Evolutionary conservation across 73 alveolate genomes (phyloP).

Genomic region (Stentor roeselii): DNA sequence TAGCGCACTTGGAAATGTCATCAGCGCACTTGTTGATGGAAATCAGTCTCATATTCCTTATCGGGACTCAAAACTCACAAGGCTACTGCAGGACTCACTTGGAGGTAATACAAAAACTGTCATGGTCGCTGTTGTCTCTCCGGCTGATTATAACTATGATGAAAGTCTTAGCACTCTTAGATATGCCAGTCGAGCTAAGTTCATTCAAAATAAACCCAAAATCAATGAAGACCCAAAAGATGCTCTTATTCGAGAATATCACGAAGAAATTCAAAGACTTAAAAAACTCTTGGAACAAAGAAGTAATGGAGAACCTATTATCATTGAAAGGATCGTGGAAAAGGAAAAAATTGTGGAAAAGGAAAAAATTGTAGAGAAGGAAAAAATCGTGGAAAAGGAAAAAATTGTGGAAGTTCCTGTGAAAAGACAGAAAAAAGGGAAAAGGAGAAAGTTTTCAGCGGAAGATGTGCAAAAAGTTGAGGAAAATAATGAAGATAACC

Average conservation of each 20-base stretch:
- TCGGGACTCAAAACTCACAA: conserved; percentile 80
- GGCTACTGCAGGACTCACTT: conserved; percentile 84
- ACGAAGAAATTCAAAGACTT: conserved; percentile 84
- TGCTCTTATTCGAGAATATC: conserved; percentile 91
- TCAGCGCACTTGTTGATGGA: conserved; percentile 76
- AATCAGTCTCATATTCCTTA: conserved; percentile 78
- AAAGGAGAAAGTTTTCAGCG: neutral
- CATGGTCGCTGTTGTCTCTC: conserved; percentile 96
- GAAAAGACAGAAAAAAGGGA: conserved; percentile 37
- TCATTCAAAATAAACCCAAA: conserved; percentile 91
- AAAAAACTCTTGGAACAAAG: conserved; percentile 56
- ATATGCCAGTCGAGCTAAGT: conserved; percentile 97
- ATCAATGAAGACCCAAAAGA: conserved; percentile 98
- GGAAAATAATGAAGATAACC: too few species aligned
- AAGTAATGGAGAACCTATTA: conserved; percentile 31
- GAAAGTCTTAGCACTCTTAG: conserved; percentile 94
- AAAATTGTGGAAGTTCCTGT: conserved; percentile 59
- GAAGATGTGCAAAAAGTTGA: too few species aligned
- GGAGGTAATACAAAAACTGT: conserved; percentile 99
- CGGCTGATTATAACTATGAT: conserved; percentile 94
- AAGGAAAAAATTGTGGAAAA: conserved; percentile 77
- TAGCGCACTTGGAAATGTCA: conserved; percentile 88
- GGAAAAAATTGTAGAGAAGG: conserved; percentile 71
- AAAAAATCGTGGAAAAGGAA: conserved; percentile 73
- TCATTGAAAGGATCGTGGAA: conserved; percentile 80